These are phyloP conservation scores for Fusarium torreyae DNA, from an alignment of 2,329 filamentous ascomycete species.

Conservation along the genomic window DNA sequence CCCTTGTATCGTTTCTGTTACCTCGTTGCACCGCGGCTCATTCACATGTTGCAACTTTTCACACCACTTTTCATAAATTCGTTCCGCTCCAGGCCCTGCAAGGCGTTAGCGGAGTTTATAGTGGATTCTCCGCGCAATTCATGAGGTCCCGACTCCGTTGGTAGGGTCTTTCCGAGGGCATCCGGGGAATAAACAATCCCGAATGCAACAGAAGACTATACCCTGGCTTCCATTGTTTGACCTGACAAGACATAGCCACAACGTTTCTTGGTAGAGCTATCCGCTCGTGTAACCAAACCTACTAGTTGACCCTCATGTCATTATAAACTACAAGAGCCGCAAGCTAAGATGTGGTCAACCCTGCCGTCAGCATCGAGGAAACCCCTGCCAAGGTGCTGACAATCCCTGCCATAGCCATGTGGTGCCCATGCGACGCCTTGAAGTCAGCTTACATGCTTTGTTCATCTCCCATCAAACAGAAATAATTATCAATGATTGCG, in stretches of 20 bases:
- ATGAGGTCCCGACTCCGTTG: conserved; percentile 19
- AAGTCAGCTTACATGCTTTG: conserved; percentile 21
- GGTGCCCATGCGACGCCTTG: conserved; percentile 36
- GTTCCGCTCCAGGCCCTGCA: conserved; percentile 3
- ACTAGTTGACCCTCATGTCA: neutral
- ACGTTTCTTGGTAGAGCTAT: neutral
- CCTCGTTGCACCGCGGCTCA: no score
- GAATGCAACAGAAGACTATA: conserved; percentile 19
- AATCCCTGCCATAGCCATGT: conserved; percentile 41
- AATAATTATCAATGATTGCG: neutral
- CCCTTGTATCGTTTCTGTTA: neutral
- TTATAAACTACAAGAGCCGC: conserved; percentile 5
- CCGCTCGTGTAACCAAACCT: neutral
- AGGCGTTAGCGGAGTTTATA: conserved; percentile 35
- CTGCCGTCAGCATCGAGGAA: neutral
- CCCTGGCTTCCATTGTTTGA: neutral
- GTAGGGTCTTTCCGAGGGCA: conserved; percentile 1
- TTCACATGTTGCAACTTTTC: no score
- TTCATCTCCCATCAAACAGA: neutral
- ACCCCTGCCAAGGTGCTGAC: conserved; percentile 28
- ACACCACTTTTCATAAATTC: conserved; percentile 2
- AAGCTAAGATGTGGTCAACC: conserved; percentile 3
- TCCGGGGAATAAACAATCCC: conserved; percentile 28
- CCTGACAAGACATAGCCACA: no score
- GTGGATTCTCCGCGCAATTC: conserved; percentile 15